Conservation (phyloP, 805 yeast species). For the Candida bentonensis region DNA sequence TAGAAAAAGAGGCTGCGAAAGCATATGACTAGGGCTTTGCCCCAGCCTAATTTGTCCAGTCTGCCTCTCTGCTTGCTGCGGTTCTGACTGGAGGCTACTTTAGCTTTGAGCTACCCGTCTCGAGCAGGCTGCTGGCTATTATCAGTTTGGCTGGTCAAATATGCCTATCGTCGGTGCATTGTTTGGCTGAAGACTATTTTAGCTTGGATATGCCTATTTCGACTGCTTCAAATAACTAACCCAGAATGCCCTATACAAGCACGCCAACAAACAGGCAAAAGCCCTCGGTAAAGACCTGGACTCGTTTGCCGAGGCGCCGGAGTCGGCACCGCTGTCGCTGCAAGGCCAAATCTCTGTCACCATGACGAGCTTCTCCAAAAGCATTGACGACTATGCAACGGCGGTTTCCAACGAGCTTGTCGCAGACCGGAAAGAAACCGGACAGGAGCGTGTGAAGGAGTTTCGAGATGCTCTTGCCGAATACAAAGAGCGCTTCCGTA, state of each 20-base stretch:
- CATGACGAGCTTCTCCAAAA: constrained; percentile 56
- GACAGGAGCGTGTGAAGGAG: constrained; percentile 43
- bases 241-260: constrained; percentile 77
- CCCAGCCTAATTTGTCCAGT: no score
- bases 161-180: no score
- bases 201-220: no score
- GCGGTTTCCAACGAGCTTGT: constrained; percentile 45
- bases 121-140: no score
- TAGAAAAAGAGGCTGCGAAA: no score
- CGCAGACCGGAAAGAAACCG: constrained; percentile 40
- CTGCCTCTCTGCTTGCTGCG: no score
- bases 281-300: constrained; percentile 55
- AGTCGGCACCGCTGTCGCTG: constrained; percentile 58
- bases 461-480: constrained; percentile 33
- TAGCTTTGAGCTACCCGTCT: no score
- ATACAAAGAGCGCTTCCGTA: constrained; percentile 36
- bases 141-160: no score
- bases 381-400: constrained; percentile 53
- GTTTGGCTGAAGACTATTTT: no score
- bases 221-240: neutral
- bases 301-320: constrained; percentile 41
- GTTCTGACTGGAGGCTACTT: no score
- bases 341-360: constrained; percentile 72
- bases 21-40: no score
- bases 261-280: constrained; percentile 76